A percentile compares a stretch with the other conserved stretches of the same genome.
Conservation (phyloP, 2,329 filamentous ascomycete species). For the Microsporum canis region DNA sequence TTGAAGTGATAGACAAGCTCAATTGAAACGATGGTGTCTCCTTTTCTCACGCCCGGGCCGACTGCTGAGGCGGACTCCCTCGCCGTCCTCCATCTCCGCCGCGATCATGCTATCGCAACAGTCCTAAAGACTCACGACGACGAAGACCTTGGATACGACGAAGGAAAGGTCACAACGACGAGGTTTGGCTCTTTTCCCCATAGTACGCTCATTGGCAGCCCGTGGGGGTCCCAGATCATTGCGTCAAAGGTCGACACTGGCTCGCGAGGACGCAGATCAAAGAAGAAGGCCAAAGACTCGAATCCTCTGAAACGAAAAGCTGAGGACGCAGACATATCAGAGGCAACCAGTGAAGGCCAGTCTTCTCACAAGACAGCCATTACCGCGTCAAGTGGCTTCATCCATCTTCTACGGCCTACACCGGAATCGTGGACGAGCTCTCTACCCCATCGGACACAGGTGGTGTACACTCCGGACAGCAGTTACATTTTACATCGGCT, state of each 20-base stretch:
- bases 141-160: slow-evolving; percentile 58
- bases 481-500: slow-evolving; percentile 42
- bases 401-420: slow-evolving; percentile 40
- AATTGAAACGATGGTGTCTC: slow-evolving; percentile 43
- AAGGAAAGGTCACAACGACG: slow-evolving; percentile 76
- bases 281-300: slow-evolving; percentile 28
- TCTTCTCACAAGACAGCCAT: slow-evolving; percentile 23
- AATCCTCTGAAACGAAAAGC: slow-evolving; percentile 14
- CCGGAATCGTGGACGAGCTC: slow-evolving; percentile 41
- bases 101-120: slow-evolving; percentile 71
- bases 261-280: slow-evolving; percentile 60
- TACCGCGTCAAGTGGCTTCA: slow-evolving; percentile 37
- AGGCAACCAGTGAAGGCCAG: slow-evolving; percentile 20
- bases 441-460: slow-evolving; percentile 42
- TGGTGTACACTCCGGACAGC: slow-evolving; percentile 44
- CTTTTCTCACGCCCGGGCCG: slow-evolving; percentile 64
- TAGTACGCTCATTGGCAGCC: slow-evolving; percentile 61
- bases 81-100: slow-evolving; percentile 76
- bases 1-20: not conserved
- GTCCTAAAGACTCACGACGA: slow-evolving; percentile 53
- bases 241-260: slow-evolving; percentile 87
- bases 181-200: slow-evolving; percentile 86
- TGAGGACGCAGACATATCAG: slow-evolving; percentile 29
- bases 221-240: slow-evolving; percentile 85
- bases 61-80: slow-evolving; percentile 54